Conservation (phyloP, 2,329 filamentous ascomycete species). For the Pseudogymnoascus sp. region DNA sequence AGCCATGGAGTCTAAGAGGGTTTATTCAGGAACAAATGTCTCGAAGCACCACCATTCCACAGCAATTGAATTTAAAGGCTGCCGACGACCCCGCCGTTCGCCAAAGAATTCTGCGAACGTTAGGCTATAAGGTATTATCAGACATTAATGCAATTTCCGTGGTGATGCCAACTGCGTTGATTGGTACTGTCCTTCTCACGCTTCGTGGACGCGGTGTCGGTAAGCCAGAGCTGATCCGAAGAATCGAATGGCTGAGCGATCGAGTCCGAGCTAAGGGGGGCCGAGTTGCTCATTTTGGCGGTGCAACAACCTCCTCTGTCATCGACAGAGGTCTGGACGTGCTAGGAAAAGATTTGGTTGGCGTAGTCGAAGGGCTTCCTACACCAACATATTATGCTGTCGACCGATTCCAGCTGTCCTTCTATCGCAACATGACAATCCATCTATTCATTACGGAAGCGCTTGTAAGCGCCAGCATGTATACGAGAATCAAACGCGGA, state of each 20-base stretch:
- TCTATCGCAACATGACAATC: conserved; percentile 99
- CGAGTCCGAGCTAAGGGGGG: conserved; percentile 80
- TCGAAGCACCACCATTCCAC: conserved; percentile 43
- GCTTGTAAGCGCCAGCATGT: conserved; percentile 81
- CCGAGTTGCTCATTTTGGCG: conserved; percentile 86
- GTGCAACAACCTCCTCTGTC: conserved; percentile 67
- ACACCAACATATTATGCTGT: conserved; percentile 94
- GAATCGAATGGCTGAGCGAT: conserved; percentile 82
- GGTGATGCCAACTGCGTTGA: conserved; percentile 94
- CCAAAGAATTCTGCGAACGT: conserved; percentile 68
- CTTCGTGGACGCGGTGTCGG: conserved; percentile 87
- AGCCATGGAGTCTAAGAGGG: conserved; percentile 81
- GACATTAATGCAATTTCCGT: conserved; percentile 96
- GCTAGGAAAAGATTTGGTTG: conserved; percentile 80
- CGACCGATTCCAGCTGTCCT: conserved; percentile 92
- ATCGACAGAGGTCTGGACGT: conserved; percentile 87
- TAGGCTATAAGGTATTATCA: conserved; percentile 85
- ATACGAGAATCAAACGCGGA: conserved; percentile 81
- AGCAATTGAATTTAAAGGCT: conserved; percentile 37
- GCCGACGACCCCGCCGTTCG: conserved; percentile 28
- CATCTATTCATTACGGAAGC: conserved; percentile 94
- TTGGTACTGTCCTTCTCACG: conserved; percentile 87
- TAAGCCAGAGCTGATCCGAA: conserved; percentile 71
- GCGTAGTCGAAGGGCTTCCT: conserved; percentile 65
- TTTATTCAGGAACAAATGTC: conserved; percentile 73